Evolutionary conservation across 1,139 yeast species (phyloP).

Genomic region (Neolecta irregularis): DNA sequence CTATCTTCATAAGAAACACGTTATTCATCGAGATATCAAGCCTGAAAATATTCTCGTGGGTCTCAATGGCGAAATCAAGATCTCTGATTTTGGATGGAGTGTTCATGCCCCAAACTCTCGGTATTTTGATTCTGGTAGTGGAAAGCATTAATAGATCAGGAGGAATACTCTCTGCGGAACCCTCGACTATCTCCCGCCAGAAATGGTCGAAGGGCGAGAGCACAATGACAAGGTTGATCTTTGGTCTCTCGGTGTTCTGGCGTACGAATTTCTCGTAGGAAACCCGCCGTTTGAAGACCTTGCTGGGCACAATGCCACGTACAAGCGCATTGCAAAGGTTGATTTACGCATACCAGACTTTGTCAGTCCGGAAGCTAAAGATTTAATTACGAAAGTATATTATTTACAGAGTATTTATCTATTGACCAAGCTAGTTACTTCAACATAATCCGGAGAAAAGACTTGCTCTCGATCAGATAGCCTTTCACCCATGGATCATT

Average conservation of each 20-base stretch:
- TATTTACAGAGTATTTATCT: neutral
- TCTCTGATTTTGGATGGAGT: constrained; percentile 96
- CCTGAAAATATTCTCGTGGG: constrained; percentile 80
- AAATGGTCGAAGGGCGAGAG: constrained; percentile 71
- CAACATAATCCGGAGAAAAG: constrained; percentile 57
- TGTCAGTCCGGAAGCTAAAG: constrained; percentile 60
- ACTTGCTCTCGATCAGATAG: constrained; percentile 43
- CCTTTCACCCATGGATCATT: constrained; percentile 68
- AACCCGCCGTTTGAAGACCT: constrained; percentile 79
- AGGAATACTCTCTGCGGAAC: constrained; percentile 90
- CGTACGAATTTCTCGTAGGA: constrained; percentile 79
- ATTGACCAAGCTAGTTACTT: constrained; percentile 27
- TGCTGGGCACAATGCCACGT: constrained; percentile 49
- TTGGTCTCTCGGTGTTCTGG: constrained; percentile 83
- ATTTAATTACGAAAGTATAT: constrained; percentile 38
- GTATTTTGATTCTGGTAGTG: constrained; percentile 6
- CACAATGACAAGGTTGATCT: constrained; percentile 72
- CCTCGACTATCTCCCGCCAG: constrained; percentile 86
- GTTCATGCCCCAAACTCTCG: constrained; percentile 42
- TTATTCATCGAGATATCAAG: constrained; percentile 82
- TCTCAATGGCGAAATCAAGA: constrained; percentile 53
- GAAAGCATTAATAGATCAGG: constrained; percentile 18
- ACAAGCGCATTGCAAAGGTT: constrained; percentile 59
- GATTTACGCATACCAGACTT: constrained; percentile 59
- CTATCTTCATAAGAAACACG: constrained; percentile 60